A percentile compares a stretch with the other conserved stretches of the same genome.
phyloP scores from a whole-genome alignment of 371 early-diverging fungal genomes.

The Mortierella sp. region DNA sequence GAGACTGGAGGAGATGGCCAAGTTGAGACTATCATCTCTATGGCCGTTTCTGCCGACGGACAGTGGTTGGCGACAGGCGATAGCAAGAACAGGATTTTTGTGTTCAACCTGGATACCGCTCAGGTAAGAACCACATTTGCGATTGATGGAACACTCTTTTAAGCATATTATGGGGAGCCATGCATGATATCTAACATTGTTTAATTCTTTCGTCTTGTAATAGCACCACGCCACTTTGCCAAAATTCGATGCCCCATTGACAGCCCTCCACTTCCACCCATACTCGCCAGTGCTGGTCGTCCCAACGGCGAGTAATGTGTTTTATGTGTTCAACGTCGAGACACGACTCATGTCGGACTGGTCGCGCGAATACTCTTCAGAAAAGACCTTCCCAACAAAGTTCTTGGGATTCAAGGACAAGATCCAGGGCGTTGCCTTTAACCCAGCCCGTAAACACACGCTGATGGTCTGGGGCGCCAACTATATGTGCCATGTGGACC shows the following conservation, averaged over 20 bases:
- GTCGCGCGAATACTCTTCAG: constrained; percentile 79
- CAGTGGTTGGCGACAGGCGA: constrained; percentile 89
- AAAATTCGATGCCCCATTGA: constrained; percentile 72
- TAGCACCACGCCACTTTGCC: constrained; percentile 82
- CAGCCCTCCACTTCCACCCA: constrained; percentile 81
- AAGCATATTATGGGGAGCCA: not conserved
- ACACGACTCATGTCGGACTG: constrained; percentile 79
- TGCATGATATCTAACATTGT: not conserved
- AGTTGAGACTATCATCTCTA: constrained; percentile 68
- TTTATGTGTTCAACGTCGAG: constrained; percentile 86
- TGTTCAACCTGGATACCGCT: constrained; percentile 83
- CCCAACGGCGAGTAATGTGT: constrained; percentile 76
- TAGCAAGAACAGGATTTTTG: constrained; percentile 76
- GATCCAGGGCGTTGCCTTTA: constrained; percentile 80
- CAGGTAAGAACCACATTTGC: constrained; percentile 62
- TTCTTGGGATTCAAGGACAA: constrained; percentile 76
- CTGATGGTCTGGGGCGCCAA: constrained; percentile 79
- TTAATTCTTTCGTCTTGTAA: not conserved
- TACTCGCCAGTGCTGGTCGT: constrained; percentile 74
- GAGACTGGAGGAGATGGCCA: constrained; percentile 58
- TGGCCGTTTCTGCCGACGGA: constrained; percentile 84
- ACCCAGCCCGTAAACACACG: constrained; percentile 72
- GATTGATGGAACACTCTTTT: not conserved
- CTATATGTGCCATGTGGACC: constrained; percentile 82
- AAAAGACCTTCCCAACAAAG: constrained; percentile 67